These are phyloP conservation scores for Lactarius sp. DNA, from an alignment of 768 basidiomycete genomes.

Conservation along the genomic window DNA sequence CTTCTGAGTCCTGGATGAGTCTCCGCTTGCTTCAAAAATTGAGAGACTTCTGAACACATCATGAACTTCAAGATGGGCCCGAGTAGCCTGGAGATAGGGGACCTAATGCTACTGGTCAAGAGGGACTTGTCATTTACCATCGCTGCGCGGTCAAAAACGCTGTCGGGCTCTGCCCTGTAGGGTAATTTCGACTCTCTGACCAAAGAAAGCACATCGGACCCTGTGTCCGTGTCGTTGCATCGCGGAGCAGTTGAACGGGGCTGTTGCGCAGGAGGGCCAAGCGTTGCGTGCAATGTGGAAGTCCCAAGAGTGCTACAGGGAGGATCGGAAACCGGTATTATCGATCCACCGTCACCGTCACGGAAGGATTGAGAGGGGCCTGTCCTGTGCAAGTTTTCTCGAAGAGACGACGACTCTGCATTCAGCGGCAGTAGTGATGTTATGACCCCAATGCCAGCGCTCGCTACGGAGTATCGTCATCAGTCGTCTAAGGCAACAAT, in stretches of 20 bases:
- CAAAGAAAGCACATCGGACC: not conserved
- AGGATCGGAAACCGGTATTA: not conserved
- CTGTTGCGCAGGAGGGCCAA: not conserved
- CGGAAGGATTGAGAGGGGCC: not conserved
- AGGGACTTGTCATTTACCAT: not conserved
- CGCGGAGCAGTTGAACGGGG: not conserved
- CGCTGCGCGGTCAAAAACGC: not conserved
- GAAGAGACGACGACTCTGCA: not conserved
- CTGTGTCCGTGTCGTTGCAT: not conserved
- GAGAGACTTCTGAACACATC: not conserved
- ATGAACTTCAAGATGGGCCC: slow-evolving; percentile 4
- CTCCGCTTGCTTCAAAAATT: slow-evolving; percentile 9
- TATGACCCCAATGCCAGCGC: too few species aligned
- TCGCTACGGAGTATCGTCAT: not conserved
- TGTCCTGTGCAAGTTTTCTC: not conserved
- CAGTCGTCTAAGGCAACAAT: not conserved
- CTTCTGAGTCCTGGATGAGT: not conserved
- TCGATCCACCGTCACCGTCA: not conserved
- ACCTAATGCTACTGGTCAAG: not conserved
- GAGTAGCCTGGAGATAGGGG: not conserved
- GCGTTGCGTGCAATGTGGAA: not conserved
- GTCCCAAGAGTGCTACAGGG: not conserved
- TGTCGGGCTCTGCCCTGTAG: not conserved
- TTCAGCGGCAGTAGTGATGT: not conserved
- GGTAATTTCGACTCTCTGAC: not conserved